A percentile compares a stretch with the other conserved stretches of the same genome.
These are phyloP conservation scores for Artemisia tridentata DNA, from an alignment of 129 eudicot genomes.

Conservation along the genomic window DNA sequence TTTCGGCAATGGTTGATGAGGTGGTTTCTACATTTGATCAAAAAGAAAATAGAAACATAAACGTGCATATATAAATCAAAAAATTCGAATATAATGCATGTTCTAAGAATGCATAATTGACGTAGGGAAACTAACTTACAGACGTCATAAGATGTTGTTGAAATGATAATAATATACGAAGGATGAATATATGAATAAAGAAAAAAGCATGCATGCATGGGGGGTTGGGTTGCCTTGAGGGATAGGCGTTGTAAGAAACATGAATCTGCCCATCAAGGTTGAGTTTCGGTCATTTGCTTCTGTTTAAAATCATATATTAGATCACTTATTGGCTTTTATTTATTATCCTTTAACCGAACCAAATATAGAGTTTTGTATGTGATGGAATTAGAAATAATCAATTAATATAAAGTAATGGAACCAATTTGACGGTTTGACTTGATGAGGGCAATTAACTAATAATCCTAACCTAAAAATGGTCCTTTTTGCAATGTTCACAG, in stretches of 20 bases:
- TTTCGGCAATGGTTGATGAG: constrained; percentile 65
- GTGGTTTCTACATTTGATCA: constrained; percentile 33
- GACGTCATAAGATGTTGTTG: constrained; percentile 35
- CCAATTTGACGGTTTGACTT: no score
- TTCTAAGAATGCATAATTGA: background rate
- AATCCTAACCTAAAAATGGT: no score
- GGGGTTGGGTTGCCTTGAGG: background rate
- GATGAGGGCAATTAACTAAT: no score
- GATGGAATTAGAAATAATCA: no score
- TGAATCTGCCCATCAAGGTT: constrained; percentile 3
- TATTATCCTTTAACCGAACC: background rate
- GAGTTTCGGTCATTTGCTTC: background rate
- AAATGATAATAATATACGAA: background rate
- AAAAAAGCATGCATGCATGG: constrained; percentile 5
- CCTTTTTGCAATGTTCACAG: no score
- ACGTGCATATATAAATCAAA: no score
- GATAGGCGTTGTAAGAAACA: constrained; percentile 13
- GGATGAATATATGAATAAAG: constrained; percentile 14
- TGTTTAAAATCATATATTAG: background rate
- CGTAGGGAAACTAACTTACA: constrained; percentile 27
- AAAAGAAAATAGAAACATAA: background rate
- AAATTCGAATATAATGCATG: no score
- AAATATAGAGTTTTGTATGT: background rate
- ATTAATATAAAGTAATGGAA: no score
- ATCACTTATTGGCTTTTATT: no score